These are phyloP conservation scores for Serendipita sp. DNA, from an alignment of 768 basidiomycete genomes.

Conservation along the genomic window DNA sequence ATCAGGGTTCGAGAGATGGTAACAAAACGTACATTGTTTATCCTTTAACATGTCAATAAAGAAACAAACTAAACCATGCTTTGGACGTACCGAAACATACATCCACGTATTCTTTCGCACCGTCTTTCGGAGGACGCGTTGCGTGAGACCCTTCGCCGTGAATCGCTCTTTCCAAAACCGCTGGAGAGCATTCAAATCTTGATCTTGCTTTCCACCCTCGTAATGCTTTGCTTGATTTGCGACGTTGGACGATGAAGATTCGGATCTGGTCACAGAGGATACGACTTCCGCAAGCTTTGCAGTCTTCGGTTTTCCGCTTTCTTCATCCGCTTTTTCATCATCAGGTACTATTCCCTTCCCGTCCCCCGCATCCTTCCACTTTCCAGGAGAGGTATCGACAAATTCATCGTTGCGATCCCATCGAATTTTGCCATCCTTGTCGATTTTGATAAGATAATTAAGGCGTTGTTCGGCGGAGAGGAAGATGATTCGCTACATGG, in stretches of 20 bases:
- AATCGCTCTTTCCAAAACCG: conserved; percentile 29
- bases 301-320: conserved; percentile 18
- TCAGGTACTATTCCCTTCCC: conserved; percentile 33
- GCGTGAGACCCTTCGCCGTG: conserved; percentile 35
- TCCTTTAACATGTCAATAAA: conserved; percentile 24
- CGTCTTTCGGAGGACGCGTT: conserved; percentile 42
- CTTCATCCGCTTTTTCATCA: conserved; percentile 17
- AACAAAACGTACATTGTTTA: conserved; percentile 32
- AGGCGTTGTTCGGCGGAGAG: conserved; percentile 43
- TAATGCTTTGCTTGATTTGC: conserved; percentile 14
- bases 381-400: conserved; percentile 44
- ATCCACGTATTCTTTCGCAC: conserved; percentile 52
- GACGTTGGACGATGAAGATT: conserved; percentile 10
- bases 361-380: conserved; percentile 46
- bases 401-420: conserved; percentile 44
- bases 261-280: conserved; percentile 10
- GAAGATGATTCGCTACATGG: conserved; percentile 37
- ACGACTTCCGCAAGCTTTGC: neutral
- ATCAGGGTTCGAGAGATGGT: neutral
- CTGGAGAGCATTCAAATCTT: conserved; percentile 20
- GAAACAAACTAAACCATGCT: neutral
- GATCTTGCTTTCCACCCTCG: conserved; percentile 11
- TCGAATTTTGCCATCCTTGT: conserved; percentile 32
- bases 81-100: conserved; percentile 37
- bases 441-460: conserved; percentile 49